phyloP scores from a whole-genome alignment of 495 filamentous ascomycete species.

The Margaritispora aquatica region DNA sequence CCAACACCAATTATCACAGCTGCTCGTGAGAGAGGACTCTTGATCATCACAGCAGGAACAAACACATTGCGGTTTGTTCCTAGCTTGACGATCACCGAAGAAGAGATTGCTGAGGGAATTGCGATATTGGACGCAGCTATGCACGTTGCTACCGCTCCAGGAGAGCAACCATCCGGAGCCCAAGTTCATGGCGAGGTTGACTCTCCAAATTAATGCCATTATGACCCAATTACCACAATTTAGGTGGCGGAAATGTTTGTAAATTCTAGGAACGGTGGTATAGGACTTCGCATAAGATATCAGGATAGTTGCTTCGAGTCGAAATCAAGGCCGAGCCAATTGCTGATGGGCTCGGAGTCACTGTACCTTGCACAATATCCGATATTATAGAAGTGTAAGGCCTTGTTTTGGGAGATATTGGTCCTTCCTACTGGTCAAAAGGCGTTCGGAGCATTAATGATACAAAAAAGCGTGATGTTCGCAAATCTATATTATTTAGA shows the following conservation, averaged over 20 bases:
- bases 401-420: background rate
- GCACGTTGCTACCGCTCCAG: constrained; percentile 5
- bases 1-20: constrained; percentile 69
- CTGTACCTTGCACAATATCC: no score
- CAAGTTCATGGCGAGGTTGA: background rate
- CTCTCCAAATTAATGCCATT: background rate
- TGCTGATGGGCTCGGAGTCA: no score
- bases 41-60: constrained; percentile 87
- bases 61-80: constrained; percentile 88
- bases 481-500: background rate
- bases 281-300: no score
- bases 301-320: no score
- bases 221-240: no score
- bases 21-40: constrained; percentile 77
- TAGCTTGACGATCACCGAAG: constrained; percentile 67
- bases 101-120: constrained; percentile 70
- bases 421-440: background rate
- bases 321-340: no score
- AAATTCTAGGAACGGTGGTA: no score
- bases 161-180: background rate
- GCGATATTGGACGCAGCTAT: constrained; percentile 73
- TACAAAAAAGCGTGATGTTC: background rate
- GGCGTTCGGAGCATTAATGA: background rate
- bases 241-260: no score
- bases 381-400: no score